Conservation (phyloP, 1,139 yeast genomes). For the Pichia sp. region DNA sequence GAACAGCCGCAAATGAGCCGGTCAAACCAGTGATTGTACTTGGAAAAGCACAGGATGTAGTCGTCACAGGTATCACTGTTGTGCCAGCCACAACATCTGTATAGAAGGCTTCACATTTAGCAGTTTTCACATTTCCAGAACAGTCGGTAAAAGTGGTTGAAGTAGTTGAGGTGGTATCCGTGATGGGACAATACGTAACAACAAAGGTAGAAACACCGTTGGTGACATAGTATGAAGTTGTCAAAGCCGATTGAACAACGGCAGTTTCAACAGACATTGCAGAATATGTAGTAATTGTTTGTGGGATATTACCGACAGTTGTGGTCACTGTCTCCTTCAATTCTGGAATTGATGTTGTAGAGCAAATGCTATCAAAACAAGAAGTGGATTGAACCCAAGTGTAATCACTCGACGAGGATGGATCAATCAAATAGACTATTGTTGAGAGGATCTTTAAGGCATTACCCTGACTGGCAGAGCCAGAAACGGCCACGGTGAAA, state of each 20-base stretch:
- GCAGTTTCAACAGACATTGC: slow-evolving; percentile 3
- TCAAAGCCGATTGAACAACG: slow-evolving; percentile 6
- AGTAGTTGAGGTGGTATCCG: slow-evolving; percentile 7
- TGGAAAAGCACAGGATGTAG: not conserved
- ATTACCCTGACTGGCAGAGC: not conserved
- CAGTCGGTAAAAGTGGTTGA: not conserved
- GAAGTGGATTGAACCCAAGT: slow-evolving; percentile 7
- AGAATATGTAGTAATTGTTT: slow-evolving; percentile 4
- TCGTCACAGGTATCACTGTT: not conserved
- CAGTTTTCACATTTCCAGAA: not conserved
- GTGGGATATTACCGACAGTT: slow-evolving; percentile 1
- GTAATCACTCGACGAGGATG: slow-evolving; percentile 2
- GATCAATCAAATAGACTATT: not conserved
- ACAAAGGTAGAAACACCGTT: slow-evolving; percentile 13
- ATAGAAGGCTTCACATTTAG: not conserved
- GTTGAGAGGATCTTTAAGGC: not conserved
- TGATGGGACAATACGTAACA: slow-evolving; percentile 18
- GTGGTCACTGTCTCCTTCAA: slow-evolving; percentile 3
- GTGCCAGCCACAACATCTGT: not conserved
- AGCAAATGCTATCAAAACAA: slow-evolving; percentile 7
- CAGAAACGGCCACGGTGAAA: not conserved
- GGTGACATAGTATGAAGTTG: slow-evolving; percentile 4
- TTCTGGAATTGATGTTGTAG: slow-evolving; percentile 8
- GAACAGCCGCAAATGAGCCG: not conserved
- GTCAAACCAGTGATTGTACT: not conserved